Evolutionary conservation across 1,139 yeast genomes (phyloP).

Genomic region (Suhomyces chickasaworum): DNA sequence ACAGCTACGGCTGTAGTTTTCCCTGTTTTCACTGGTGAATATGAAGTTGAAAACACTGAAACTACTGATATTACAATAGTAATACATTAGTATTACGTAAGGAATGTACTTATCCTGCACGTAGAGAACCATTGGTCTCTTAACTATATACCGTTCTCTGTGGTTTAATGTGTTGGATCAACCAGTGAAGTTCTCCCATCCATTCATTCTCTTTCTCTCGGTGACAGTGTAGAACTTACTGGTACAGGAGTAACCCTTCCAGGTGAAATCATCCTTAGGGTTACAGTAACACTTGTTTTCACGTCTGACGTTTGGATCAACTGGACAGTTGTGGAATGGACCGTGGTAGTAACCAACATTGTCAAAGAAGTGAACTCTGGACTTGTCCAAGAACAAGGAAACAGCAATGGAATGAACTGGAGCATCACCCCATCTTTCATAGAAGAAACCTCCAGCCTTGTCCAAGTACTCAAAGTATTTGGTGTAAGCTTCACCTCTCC

Average conservation of each 20-base stretch:
- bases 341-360: conserved; percentile 84
- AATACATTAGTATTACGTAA: not conserved
- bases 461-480: conserved; percentile 73
- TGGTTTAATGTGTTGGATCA: conserved; percentile 2
- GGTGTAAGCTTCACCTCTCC: conserved; percentile 71
- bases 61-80: no score
- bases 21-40: no score
- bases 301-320: conserved; percentile 54
- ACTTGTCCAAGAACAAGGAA: conserved; percentile 67
- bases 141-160: not conserved
- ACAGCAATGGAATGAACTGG: conserved; percentile 90
- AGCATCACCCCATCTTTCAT: conserved; percentile 94
- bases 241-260: conserved; percentile 86
- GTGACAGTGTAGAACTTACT: conserved; percentile 66
- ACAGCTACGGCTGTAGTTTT: no score
- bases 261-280: conserved; percentile 77
- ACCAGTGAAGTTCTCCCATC: conserved; percentile 65
- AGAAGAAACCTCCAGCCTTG: conserved; percentile 81
- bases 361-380: conserved; percentile 73
- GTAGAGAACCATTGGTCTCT: not conserved
- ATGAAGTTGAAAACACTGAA: no score
- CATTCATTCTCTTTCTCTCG: conserved; percentile 66
- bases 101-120: not conserved
- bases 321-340: conserved; percentile 78
- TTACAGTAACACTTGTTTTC: conserved; percentile 69